phyloP scores from a whole-genome alignment of 208 protist species.

The Trypanosoma platydactyli region DNA sequence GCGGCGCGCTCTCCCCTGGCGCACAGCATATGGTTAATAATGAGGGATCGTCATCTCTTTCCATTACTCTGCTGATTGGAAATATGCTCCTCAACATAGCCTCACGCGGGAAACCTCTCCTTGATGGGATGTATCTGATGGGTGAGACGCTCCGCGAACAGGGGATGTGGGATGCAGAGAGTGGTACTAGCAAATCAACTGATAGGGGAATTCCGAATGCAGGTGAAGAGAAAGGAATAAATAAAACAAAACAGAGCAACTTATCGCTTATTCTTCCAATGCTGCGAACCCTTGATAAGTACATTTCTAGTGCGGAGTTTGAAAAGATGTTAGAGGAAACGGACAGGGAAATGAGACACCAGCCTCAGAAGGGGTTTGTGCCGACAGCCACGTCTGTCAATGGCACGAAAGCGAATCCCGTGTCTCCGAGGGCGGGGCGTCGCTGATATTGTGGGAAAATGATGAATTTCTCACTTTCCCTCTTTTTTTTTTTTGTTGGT shows the following conservation, averaged over 20 bases:
- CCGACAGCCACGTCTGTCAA: no score
- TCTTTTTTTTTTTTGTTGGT: no score
- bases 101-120: constrained; percentile 28
- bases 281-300: constrained; percentile 12
- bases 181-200: neutral
- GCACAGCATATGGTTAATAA: constrained; percentile 18
- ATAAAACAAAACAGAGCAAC: neutral
- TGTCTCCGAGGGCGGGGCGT: no score
- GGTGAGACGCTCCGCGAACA: constrained; percentile 50
- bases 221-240: constrained; percentile 8
- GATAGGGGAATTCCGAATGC: constrained; percentile 19
- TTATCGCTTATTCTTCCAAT: neutral
- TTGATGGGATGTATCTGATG: constrained; percentile 51
- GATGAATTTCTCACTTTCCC: no score
- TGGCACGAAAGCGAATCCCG: no score
- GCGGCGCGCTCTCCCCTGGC: constrained; percentile 29
- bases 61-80: constrained; percentile 47
- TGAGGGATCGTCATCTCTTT: constrained; percentile 24
- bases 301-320: constrained; percentile 13
- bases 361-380: neutral
- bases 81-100: constrained; percentile 45
- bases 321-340: constrained; percentile 6
- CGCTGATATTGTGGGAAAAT: no score
- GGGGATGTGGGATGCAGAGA: constrained; percentile 40
- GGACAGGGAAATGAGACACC: constrained; percentile 5